Percentiles rank a stretch among this genome's conserved stretches.
These are phyloP conservation scores for Colletotrichum trifolii DNA, from an alignment of 2,329 filamentous ascomycete species.

Conservation along the genomic window DNA sequence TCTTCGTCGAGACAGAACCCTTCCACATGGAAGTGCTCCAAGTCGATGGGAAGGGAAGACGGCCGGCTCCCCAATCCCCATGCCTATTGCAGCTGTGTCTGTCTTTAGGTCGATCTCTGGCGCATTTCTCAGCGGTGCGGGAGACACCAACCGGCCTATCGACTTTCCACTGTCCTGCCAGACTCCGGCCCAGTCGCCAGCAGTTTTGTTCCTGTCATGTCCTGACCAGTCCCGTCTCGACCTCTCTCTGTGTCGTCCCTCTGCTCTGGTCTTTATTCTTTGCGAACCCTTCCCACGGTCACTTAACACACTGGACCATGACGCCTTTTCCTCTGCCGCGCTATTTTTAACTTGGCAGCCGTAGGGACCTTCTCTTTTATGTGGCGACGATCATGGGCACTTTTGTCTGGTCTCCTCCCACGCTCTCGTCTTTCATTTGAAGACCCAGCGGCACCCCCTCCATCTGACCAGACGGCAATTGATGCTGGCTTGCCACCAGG, in stretches of 20 bases:
- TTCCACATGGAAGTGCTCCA: conserved; percentile 7
- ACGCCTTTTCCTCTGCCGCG: conserved; percentile 38
- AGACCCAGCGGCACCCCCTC: conserved; percentile 39
- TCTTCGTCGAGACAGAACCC: conserved; percentile 24
- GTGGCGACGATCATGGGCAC: conserved; percentile 51
- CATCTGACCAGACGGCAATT: conserved; percentile 26
- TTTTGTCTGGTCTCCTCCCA: conserved; percentile 46
- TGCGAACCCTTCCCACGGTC: conserved; percentile 14
- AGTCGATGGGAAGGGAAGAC: not conserved
- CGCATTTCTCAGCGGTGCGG: conserved; percentile 1
- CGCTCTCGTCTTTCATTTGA: conserved; percentile 47
- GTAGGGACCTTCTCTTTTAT: conserved; percentile 40
- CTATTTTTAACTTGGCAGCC: conserved; percentile 36
- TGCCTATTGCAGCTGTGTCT: conserved; percentile 36
- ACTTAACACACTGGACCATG: conserved; percentile 35
- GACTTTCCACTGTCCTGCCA: conserved; percentile 13
- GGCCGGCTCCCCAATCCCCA: conserved; percentile 34
- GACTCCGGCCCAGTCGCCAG: not conserved
- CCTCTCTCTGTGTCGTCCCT: conserved; percentile 22
- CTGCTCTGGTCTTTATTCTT: conserved; percentile 36
- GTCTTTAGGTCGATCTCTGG: conserved; percentile 16
- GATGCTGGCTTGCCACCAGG: conserved; percentile 46
- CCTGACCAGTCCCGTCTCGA: not conserved
- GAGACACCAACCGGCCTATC: conserved; percentile 3
- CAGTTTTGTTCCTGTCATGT: conserved; percentile 23